phyloP scores from a whole-genome alignment of 2,329 filamentous ascomycete species.

The Stemphylium vesicarium region DNA sequence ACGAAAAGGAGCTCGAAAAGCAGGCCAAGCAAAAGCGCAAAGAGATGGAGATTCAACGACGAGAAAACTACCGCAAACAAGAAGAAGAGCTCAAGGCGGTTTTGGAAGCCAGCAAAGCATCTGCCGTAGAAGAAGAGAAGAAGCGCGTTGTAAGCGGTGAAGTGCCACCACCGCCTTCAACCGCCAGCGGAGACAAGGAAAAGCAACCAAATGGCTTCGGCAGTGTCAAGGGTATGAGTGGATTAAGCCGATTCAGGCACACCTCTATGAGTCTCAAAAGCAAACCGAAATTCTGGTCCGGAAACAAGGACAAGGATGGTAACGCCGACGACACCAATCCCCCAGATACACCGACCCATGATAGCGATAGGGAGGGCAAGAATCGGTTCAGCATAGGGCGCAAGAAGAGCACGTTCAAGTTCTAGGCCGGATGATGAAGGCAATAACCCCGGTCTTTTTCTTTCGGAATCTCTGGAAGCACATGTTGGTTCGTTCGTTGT shows the following conservation, averaged over 20 bases:
- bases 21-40: conserved; percentile 55
- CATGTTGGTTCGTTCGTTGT: no score
- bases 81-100: conserved; percentile 69
- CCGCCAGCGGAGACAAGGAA: conserved; percentile 6
- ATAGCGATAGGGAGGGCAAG: conserved; percentile 67
- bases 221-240: conserved; percentile 40
- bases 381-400: conserved; percentile 72
- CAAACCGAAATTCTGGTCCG: conserved; percentile 74
- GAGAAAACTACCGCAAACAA: conserved; percentile 63
- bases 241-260: conserved; percentile 70
- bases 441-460: no score
- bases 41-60: conserved; percentile 59
- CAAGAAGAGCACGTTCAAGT: conserved; percentile 69
- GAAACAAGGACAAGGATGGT: conserved; percentile 40
- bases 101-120: conserved; percentile 70
- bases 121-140: conserved; percentile 58
- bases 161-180: conserved; percentile 5
- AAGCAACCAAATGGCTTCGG: conserved; percentile 48
- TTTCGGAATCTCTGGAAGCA: no score
- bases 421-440: conserved; percentile 9
- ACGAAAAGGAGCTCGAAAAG: conserved; percentile 60
- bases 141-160: conserved; percentile 25
- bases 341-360: conserved; percentile 37
- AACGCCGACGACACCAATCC: conserved; percentile 25
- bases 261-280: conserved; percentile 80